Conservation (phyloP, 2,329 filamentous ascomycete genomes). For the Emericellopsis atlantica region DNA sequence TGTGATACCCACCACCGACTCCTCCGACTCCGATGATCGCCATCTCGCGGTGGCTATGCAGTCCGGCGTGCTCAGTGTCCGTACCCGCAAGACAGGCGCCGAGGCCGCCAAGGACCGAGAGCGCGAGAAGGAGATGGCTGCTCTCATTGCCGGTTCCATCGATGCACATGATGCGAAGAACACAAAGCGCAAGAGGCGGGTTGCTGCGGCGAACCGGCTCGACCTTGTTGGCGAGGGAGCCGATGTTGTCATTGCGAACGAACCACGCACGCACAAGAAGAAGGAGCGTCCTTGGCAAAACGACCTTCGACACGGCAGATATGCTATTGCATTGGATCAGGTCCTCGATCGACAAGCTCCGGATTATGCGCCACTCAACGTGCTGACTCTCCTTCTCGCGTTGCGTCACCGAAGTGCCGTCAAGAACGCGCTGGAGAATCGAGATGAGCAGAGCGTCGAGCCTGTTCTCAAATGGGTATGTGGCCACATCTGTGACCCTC, state of each 20-base stretch:
- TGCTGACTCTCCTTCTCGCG: conserved; percentile 69
- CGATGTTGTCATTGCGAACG: conserved; percentile 79
- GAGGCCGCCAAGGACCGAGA: conserved; percentile 68
- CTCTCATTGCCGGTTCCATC: conserved; percentile 64
- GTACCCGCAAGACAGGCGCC: conserved; percentile 73
- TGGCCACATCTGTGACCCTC: conserved; percentile 69
- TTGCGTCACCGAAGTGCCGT: conserved; percentile 81
- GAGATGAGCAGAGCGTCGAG: conserved; percentile 70
- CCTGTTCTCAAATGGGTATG: conserved; percentile 77
- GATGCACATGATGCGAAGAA: conserved; percentile 64
- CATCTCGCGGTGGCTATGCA: conserved; percentile 94
- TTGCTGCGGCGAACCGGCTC: conserved; percentile 37
- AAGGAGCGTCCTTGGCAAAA: conserved; percentile 68
- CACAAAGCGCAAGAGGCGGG: conserved; percentile 52
- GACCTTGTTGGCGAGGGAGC: conserved; percentile 76
- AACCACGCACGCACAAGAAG: conserved; percentile 34
- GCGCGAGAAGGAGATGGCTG: conserved; percentile 73
- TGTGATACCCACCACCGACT: conserved; percentile 42
- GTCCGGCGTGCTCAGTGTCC: conserved; percentile 80
- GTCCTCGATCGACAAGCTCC: conserved; percentile 46
- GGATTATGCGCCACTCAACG: conserved; percentile 46
- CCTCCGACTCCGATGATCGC: conserved; percentile 56
- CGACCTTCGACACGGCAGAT: conserved; percentile 67
- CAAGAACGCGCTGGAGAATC: conserved; percentile 63
- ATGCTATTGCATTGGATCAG: conserved; percentile 64